Evolutionary conservation across 2,329 filamentous ascomycete genomes (phyloP), one percentile per base, ranked within the genome.

Genomic region (Paracoccidioides lutzii): DNA sequence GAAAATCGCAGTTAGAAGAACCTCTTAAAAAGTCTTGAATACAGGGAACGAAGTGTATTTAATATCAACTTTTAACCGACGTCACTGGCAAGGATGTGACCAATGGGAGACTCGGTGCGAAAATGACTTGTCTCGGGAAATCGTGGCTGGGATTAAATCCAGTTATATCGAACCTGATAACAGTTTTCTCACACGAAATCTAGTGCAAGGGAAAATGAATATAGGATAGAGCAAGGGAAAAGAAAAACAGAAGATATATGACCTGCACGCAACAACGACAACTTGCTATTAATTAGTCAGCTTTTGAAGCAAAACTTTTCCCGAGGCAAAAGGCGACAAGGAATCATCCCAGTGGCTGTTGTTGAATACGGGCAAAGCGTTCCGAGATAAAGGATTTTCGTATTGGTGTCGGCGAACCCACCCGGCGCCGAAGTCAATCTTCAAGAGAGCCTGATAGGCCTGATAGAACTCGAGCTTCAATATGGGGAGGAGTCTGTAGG

Each of bases 61-160:
- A 32, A 52, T 22, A 48, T 52, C 49, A 58, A 61, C 30, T 35
- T 64, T 62, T 64, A 63, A 62, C 67, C 50, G 55, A 57, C 52
- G 45, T 54, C 55, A 56, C 49, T 10, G 51, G 22, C 43, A 56
- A 30, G 4, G 37, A 28, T 37, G 22, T 43, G 28, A 35, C 43
- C 41, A 54, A 54, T 54, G 33, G 43, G 33, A 45, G 22, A 37
- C 52, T 46, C 42, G 40, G 32, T 3, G 40, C 22, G 6, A 44
- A 22, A 37, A 37, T 14, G 7, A 4, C 15, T 28, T 4, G 48
- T 38, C 35, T 35, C 10, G 48, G 35, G 35, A 28, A 40, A 8
- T 37, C 32, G 45, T 7, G 6, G 12, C 48, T 38, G 35, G n/a
- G n/a, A 40, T 22, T 50, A 22, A 32, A n/a, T 49, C 12, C 1